These are phyloP conservation scores for Pseudofabraea citricarpa DNA, from an alignment of 2,329 filamentous ascomycete species.

Conservation along the genomic window DNA sequence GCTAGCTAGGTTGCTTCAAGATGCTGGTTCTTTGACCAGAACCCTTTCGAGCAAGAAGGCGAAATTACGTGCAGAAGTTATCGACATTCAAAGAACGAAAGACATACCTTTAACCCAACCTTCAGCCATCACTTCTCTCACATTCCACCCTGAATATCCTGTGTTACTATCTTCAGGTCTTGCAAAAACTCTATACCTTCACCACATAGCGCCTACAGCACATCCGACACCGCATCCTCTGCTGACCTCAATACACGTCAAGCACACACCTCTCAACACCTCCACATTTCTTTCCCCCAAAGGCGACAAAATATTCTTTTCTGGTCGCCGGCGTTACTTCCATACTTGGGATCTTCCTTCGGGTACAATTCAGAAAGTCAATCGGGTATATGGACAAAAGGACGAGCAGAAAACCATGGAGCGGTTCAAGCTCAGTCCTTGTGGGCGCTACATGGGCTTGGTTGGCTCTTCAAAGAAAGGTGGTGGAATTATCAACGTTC, in stretches of 20 bases:
- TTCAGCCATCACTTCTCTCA: slow-evolving; percentile 75
- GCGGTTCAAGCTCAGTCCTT: slow-evolving; percentile 79
- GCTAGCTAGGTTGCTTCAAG: slow-evolving; percentile 73
- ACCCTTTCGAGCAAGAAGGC: slow-evolving; percentile 49
- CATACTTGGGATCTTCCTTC: slow-evolving; percentile 88
- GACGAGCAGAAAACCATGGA: slow-evolving; percentile 90
- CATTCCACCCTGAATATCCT: slow-evolving; percentile 85
- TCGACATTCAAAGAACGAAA: slow-evolving; percentile 85
- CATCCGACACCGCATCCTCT: slow-evolving; percentile 79
- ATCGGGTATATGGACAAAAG: slow-evolving; percentile 67
- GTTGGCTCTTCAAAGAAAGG: slow-evolving; percentile 77
- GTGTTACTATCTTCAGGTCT: slow-evolving; percentile 86
- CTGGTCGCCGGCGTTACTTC: slow-evolving; percentile 84
- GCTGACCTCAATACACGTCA: slow-evolving; percentile 84
- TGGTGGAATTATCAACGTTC: slow-evolving; percentile 80
- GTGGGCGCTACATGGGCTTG: slow-evolving; percentile 80
- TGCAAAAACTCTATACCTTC: slow-evolving; percentile 79
- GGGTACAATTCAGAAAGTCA: slow-evolving; percentile 78
- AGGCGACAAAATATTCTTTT: slow-evolving; percentile 80
- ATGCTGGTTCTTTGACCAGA: slow-evolving; percentile 59
- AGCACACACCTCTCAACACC: slow-evolving; percentile 75
- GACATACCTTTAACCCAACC: slow-evolving; percentile 77
- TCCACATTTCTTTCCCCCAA: slow-evolving; percentile 72
- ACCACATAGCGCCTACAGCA: slow-evolving; percentile 77
- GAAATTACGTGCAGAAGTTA: slow-evolving; percentile 77